phyloP scores from a whole-genome alignment of 768 basidiomycete species.

The Boletus tomentosulus region DNA sequence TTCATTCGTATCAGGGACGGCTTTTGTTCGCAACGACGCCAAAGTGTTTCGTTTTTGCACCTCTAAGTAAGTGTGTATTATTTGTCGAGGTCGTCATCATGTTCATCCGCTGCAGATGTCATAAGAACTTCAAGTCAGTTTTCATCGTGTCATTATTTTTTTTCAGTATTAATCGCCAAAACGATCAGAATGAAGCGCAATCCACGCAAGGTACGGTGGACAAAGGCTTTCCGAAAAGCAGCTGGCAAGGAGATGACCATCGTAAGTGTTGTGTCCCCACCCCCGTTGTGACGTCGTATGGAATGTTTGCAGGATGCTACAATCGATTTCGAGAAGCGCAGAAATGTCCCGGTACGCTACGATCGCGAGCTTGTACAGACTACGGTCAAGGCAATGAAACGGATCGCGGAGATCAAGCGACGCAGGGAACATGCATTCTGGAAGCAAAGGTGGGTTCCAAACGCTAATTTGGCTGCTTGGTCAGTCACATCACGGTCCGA shows the following conservation, averaged over 20 bases:
- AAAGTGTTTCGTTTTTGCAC: slow-evolving; percentile 98
- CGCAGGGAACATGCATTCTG: slow-evolving; percentile 93
- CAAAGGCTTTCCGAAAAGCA: slow-evolving; percentile 97
- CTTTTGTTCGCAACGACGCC: slow-evolving; percentile 96
- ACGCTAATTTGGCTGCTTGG: neutral
- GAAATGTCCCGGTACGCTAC: slow-evolving; percentile 96
- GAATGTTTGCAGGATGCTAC: slow-evolving; percentile 77
- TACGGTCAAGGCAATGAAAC: slow-evolving; percentile 95
- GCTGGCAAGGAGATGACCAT: slow-evolving; percentile 99
- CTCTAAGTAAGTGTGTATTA: slow-evolving; percentile 66
- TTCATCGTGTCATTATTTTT: neutral
- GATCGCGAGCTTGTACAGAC: slow-evolving; percentile 90
- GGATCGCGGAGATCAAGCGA: slow-evolving; percentile 86
- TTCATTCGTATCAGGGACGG: slow-evolving; percentile 52
- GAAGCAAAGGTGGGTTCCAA: slow-evolving; percentile 71
- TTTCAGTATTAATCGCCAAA: slow-evolving; percentile 1
- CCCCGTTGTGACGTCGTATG: neutral
- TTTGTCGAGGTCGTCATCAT: neutral
- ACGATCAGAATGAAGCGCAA: slow-evolving; percentile 92
- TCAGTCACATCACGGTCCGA: neutral
- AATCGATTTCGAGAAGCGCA: slow-evolving; percentile 97
- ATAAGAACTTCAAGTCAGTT: slow-evolving; percentile 97
- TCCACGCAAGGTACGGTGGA: slow-evolving; percentile 98
- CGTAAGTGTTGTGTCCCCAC: slow-evolving; percentile 43
- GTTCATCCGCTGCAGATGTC: slow-evolving; percentile 58